Percentiles rank a stretch among this genome's conserved stretches.
phyloP scores from a whole-genome alignment of 352 stramenopile species.

The Phytophthora pini region DNA sequence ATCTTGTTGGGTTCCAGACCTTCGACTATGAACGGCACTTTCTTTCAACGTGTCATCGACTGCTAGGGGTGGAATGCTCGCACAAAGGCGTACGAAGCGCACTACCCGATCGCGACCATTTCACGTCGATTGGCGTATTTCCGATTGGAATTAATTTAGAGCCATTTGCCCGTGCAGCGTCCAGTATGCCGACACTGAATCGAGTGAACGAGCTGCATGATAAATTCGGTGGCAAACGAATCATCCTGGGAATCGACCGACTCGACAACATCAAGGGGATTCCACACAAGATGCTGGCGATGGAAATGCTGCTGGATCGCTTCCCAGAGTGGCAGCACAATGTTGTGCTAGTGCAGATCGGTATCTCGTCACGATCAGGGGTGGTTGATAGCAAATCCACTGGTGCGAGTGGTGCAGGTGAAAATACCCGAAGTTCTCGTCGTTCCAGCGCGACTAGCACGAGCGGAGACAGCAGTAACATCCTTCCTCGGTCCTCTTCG shows the following conservation, averaged over 20 bases:
- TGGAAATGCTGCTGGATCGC: constrained; percentile 84
- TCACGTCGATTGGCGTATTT: constrained; percentile 89
- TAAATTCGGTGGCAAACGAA: constrained; percentile 83
- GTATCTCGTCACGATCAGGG: constrained; percentile 89
- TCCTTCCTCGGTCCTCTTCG: constrained; percentile 33
- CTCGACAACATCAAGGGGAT: constrained; percentile 92
- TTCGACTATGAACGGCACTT: constrained; percentile 92
- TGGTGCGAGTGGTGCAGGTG: constrained; percentile 10
- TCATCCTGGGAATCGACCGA: constrained; percentile 87
- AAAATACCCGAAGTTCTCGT: constrained; percentile 17
- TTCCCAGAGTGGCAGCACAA: constrained; percentile 95
- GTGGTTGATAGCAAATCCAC: constrained; percentile 46
- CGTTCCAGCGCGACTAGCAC: constrained; percentile 23
- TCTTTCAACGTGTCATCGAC: constrained; percentile 79
- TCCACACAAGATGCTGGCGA: constrained; percentile 87
- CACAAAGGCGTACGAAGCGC: constrained; percentile 82
- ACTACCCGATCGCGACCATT: constrained; percentile 76
- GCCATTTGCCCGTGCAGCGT: constrained; percentile 72
- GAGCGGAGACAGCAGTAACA: constrained; percentile 6
- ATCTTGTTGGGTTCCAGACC: constrained; percentile 90
- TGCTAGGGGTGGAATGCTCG: constrained; percentile 75
- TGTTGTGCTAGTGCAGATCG: constrained; percentile 96
- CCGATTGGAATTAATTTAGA: constrained; percentile 89
- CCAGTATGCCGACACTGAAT: constrained; percentile 60
- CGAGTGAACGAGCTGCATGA: constrained; percentile 75